Conservation (phyloP, 768 basidiomycete genomes). For the Pleurotus tuoliensis region DNA sequence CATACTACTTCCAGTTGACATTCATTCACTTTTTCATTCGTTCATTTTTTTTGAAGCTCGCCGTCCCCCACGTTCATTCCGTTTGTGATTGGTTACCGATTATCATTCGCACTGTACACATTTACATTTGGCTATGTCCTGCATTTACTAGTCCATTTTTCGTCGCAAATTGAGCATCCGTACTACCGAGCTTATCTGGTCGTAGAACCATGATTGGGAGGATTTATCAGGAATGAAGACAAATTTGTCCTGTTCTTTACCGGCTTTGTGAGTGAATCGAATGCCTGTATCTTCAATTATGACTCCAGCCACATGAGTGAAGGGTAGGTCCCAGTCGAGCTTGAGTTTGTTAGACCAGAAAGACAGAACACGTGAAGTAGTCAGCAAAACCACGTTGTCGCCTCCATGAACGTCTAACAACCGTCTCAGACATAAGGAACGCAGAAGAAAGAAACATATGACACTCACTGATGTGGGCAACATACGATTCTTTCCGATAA, state of each 20-base stretch:
- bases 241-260: constrained; percentile 73
- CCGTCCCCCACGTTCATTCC: background rate
- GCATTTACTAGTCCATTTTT: constrained; percentile 52
- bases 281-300: constrained; percentile 90
- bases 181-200: constrained; percentile 70
- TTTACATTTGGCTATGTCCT: background rate
- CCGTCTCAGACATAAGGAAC: constrained; percentile 1
- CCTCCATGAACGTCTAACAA: constrained; percentile 65
- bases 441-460: background rate
- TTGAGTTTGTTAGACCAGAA: constrained; percentile 84
- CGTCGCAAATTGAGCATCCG: constrained; percentile 71
- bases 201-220: constrained; percentile 79
- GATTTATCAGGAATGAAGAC: constrained; percentile 71
- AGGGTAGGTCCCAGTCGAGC: constrained; percentile 89
- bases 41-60: background rate
- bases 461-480: constrained; percentile 84
- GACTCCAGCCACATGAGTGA: constrained; percentile 82
- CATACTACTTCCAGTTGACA: background rate
- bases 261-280: constrained; percentile 76
- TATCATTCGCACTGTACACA: constrained; percentile 11
- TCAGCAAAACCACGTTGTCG: constrained; percentile 79
- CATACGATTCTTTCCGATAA: constrained; percentile 80
- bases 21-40: background rate
- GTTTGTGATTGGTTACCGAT: background rate
- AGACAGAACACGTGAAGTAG: constrained; percentile 71